Percentiles rank a stretch among this genome's conserved stretches.
Evolutionary conservation across 1,284 basidiomycete genomes (phyloP).

Genomic region (Trametes versicolor): DNA sequence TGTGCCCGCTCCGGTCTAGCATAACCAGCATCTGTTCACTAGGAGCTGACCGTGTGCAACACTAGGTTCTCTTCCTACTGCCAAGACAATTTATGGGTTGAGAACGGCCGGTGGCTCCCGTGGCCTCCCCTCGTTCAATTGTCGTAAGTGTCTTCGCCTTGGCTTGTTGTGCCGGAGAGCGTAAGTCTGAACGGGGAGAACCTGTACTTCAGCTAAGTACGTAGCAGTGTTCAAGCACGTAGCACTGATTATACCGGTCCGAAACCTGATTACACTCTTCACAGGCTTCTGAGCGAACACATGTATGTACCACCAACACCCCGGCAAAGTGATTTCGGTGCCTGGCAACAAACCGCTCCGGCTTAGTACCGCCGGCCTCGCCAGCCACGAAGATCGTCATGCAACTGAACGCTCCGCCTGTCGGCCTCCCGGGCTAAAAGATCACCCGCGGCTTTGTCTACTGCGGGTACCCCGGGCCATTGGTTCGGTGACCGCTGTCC

Average conservation of each 20-base stretch:
- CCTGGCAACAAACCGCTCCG: constrained; percentile 8
- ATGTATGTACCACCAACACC: background rate
- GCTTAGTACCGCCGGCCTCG: background rate
- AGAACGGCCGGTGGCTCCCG: too few relatives aligned
- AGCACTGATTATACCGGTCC: too few relatives aligned
- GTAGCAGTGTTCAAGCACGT: too few relatives aligned
- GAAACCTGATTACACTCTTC: background rate
- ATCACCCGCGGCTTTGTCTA: constrained; percentile 1
- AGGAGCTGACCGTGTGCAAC: background rate
- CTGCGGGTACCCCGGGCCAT: background rate
- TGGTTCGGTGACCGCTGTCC: background rate
- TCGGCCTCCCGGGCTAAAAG: background rate
- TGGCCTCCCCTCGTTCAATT: too few relatives aligned
- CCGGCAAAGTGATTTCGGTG: background rate
- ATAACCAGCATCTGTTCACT: too few relatives aligned
- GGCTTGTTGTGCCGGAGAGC: too few relatives aligned
- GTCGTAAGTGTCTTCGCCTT: too few relatives aligned
- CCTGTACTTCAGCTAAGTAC: too few relatives aligned
- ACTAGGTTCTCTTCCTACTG: background rate
- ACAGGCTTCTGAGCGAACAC: background rate
- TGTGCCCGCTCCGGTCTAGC: too few relatives aligned
- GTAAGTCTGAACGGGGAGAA: too few relatives aligned
- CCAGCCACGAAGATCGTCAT: background rate
- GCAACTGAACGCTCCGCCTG: background rate
- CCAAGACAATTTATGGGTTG: background rate